Evolutionary conservation across 192 early-diverging fungal genomes (phyloP), one percentile per base, ranked within the genome.

Genomic region (Backusella westeae): DNA sequence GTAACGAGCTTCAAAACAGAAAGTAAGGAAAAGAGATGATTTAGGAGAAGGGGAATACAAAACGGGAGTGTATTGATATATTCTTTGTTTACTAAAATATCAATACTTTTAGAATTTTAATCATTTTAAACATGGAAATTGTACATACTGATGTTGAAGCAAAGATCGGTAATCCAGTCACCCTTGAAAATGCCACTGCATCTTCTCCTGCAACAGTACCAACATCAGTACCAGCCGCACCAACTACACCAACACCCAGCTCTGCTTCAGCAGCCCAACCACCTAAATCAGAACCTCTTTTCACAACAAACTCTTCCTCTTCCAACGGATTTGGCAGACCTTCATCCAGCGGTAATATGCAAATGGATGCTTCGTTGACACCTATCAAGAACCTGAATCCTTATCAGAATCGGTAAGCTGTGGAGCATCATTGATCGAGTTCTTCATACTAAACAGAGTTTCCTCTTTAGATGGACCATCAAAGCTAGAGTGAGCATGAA

Each of bases 401-500:
- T 52, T 97, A 97, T 85, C 93, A 94, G 79, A 94, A 91, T 85
- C 94, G 90, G 88, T 93, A 82, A 34, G 74, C 39, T 73, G 32
- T 19, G 8, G 34, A 14, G 17, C 1, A 74, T 10, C 3, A 26
- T 7, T 21, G 52, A 7, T 21, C 34, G 29, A 34, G 19, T 10
- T 69, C 38, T 14, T 36, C n/a, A 14, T 71, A n/a, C 14, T 34
- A 10, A 38, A 15, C 32, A 56, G 5, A 42, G n/a, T 65, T 6
- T 36, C 74, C 36, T 71, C 38, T 70, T 9, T 70, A 94, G 91
- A 71, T 98, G 96, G 96, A 97, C 94, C 14, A 98, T 99, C 80
- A 90, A 93, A 70, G 98, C 95, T 2, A 92, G 96, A 52, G 94
- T 96, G 12, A 88, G 91, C 38, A 86, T 90, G 72, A 99, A 99